Conservation (phyloP, 108 stramenopile genomes). For the Conticribra guillardii region DNA sequence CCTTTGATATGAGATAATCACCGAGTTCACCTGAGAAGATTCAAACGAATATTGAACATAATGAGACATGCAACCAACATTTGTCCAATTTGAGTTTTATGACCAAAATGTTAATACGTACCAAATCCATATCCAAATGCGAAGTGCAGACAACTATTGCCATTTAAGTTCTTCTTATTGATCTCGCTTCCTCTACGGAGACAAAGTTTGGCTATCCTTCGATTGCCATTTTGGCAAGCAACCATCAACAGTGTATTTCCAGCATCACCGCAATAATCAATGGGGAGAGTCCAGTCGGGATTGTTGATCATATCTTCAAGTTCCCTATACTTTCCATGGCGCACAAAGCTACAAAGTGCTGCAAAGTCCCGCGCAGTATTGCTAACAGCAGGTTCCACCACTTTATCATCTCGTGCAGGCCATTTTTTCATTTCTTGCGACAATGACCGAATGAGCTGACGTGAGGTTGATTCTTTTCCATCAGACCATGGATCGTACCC, state of each 20-base stretch:
- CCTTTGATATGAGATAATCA: constrained; percentile 72
- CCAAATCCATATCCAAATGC: constrained; percentile 70
- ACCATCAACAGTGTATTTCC: constrained; percentile 69
- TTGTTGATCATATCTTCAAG: constrained; percentile 61
- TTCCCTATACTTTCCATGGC: constrained; percentile 63
- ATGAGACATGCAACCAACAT: neutral
- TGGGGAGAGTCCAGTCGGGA: constrained; percentile 64
- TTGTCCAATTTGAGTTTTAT: neutral
- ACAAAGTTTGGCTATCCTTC: constrained; percentile 70
- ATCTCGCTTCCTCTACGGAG: constrained; percentile 70
- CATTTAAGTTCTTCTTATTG: constrained; percentile 65
- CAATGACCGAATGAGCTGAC: constrained; percentile 60
- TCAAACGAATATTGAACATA: neutral
- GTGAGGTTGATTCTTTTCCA: constrained; percentile 56
- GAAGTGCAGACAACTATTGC: constrained; percentile 73
- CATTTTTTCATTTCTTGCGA: constrained; percentile 29
- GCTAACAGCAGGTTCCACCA: constrained; percentile 26
- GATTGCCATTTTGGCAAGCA: constrained; percentile 74
- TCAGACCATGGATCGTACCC: constrained; percentile 78
- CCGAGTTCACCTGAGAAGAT: constrained; percentile 30
- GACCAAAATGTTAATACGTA: neutral
- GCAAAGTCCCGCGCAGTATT: constrained; percentile 57
- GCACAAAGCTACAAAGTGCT: constrained; percentile 48
- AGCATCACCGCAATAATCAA: constrained; percentile 69
- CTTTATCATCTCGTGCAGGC: constrained; percentile 3